These are phyloP conservation scores for Musa acuminata DNA, from an alignment of 176 grass and related monocot genomes.

Conservation along the genomic window DNA sequence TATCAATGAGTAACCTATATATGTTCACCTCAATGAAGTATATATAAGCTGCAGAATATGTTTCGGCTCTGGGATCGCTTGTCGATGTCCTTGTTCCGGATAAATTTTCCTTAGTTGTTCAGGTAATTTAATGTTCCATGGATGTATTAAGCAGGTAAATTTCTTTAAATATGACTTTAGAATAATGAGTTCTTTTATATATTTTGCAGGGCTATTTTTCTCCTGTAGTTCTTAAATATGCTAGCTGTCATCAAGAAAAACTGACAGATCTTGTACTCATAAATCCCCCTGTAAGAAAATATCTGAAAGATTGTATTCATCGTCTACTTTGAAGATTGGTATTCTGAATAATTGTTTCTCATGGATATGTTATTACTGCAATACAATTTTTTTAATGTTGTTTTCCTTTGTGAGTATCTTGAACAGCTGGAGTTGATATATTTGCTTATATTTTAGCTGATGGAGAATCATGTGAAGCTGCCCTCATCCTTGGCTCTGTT, in stretches of 20 bases:
- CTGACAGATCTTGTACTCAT: slow-evolving; percentile 79
- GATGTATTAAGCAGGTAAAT: not conserved
- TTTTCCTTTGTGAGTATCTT: not conserved
- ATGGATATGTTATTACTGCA: not conserved
- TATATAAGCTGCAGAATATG: slow-evolving; percentile 56
- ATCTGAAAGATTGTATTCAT: not conserved
- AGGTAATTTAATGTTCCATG: slow-evolving; percentile 38
- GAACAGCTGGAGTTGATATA: not conserved
- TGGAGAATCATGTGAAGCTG: slow-evolving; percentile 64
- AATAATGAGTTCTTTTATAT: not conserved
- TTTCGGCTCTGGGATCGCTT: slow-evolving; percentile 56
- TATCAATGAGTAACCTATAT: not conserved
- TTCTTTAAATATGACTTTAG: not conserved
- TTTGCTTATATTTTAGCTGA: slow-evolving; percentile 37
- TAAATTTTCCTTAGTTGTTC: slow-evolving; percentile 85
- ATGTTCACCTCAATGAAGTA: slow-evolving; percentile 10
- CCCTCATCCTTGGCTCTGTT: slow-evolving; percentile 69
- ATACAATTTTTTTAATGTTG: not conserved
- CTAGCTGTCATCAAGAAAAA: slow-evolving; percentile 69
- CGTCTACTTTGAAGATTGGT: not conserved
- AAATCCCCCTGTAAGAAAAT: slow-evolving; percentile 72
- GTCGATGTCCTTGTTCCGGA: slow-evolving; percentile 56
- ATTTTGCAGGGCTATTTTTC: slow-evolving; percentile 73
- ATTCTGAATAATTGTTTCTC: not conserved
- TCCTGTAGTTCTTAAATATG: slow-evolving; percentile 78